Evolutionary conservation across 306 rosid genomes (phyloP).

Genomic region (Quercus agrifolia): DNA sequence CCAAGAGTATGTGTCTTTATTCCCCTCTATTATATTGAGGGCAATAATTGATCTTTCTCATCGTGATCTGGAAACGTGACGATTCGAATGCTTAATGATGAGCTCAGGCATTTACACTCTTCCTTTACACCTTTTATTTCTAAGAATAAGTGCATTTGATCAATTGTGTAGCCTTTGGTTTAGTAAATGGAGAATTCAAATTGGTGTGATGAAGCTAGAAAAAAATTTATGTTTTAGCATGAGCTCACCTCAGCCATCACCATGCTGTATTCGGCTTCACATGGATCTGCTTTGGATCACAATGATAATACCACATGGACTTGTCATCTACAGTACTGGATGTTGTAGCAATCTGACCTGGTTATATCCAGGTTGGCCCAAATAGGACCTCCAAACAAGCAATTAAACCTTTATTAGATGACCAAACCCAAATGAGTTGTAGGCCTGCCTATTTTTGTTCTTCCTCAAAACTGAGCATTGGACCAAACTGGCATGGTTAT

Average conservation of each 20-base stretch:
- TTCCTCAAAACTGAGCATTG: neutral
- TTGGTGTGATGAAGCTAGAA: neutral
- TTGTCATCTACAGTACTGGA: neutral
- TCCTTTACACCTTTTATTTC: neutral
- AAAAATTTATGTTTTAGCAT: neutral
- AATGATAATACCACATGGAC: neutral
- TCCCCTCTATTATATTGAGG: neutral
- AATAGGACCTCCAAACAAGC: neutral
- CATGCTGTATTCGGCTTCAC: neutral
- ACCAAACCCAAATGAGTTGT: too few species aligned
- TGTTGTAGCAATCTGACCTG: neutral
- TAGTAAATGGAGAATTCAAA: neutral
- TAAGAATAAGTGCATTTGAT: neutral
- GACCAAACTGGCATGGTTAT: neutral
- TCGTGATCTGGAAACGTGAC: neutral
- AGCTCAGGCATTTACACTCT: neutral
- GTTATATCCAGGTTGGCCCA: neutral
- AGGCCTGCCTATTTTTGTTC: too few species aligned
- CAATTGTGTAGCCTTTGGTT: neutral
- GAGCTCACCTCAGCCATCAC: neutral
- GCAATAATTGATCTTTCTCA: neutral
- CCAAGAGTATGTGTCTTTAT: neutral
- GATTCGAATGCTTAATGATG: neutral
- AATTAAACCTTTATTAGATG: neutral
- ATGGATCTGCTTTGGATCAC: neutral